Percentiles rank a stretch among this genome's conserved stretches.
Conservation (phyloP, 2,329 filamentous ascomycete species). For the Zymoseptoria tritici region DNA sequence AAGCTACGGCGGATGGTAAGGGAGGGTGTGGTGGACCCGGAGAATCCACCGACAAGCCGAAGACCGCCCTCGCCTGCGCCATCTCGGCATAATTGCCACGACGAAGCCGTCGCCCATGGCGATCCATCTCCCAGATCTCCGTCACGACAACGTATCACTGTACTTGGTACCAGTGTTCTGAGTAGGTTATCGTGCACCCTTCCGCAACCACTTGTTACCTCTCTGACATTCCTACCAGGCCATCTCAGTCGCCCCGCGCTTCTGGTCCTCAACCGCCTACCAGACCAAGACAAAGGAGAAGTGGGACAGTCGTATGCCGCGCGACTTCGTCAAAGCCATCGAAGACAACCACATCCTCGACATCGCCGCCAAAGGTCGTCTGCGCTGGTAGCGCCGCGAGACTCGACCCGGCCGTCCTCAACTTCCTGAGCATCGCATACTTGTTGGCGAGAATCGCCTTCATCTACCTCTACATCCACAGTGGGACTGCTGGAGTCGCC, state of each 20-base stretch:
- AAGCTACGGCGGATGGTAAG: neutral
- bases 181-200: constrained; percentile 15
- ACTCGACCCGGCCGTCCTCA: constrained; percentile 22
- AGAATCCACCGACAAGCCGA: neutral
- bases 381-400: constrained; percentile 32
- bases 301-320: constrained; percentile 26
- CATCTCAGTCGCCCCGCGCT: constrained; percentile 29
- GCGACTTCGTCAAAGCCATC: constrained; percentile 22
- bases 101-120: constrained; percentile 8
- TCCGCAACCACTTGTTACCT: constrained; percentile 22
- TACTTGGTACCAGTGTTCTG: constrained; percentile 27
- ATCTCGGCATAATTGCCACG: neutral
- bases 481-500: constrained; percentile 15
- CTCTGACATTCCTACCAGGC: constrained; percentile 9
- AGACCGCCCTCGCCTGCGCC: neutral
- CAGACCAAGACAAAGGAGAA: constrained; percentile 9
- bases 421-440: constrained; percentile 24
- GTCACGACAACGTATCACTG: constrained; percentile 22
- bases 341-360: constrained; percentile 28
- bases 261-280: constrained; percentile 23
- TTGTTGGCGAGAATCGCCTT: constrained; percentile 24
- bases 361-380: constrained; percentile 26
- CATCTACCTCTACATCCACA: constrained; percentile 25
- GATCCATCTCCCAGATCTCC: constrained; percentile 16
- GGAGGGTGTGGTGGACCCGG: neutral